Evolutionary conservation across 345 rosid species (phyloP).

Genomic region (Syzygium jambos): DNA sequence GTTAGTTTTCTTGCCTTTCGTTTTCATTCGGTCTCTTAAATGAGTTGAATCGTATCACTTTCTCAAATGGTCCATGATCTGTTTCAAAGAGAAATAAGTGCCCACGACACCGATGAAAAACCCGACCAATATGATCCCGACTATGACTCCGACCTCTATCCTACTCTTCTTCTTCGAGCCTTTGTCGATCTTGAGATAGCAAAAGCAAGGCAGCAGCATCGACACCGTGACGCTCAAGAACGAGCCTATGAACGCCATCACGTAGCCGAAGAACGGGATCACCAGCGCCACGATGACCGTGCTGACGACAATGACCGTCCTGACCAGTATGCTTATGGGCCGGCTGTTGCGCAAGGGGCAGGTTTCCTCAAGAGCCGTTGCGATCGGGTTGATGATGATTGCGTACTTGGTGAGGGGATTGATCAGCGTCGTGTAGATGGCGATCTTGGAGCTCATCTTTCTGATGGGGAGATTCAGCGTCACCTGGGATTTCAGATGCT

Average conservation of each 20-base stretch:
- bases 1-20: neutral
- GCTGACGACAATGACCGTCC: slow-evolving; percentile 41
- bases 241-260: slow-evolving; percentile 59
- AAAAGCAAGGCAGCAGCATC: slow-evolving; percentile 47
- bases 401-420: slow-evolving; percentile 62
- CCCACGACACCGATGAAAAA: slow-evolving; percentile 27
- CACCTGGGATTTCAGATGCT: slow-evolving; percentile 47
- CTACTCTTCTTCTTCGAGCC: slow-evolving; percentile 15
- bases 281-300: slow-evolving; percentile 44
- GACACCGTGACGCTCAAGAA: slow-evolving; percentile 44
- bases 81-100: slow-evolving; percentile 37
- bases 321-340: slow-evolving; percentile 23
- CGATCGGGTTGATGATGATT: slow-evolving; percentile 36
- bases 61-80: slow-evolving; percentile 35
- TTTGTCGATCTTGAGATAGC: slow-evolving; percentile 45
- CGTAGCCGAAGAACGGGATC: slow-evolving; percentile 53
- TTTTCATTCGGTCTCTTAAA: neutral
- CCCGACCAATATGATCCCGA: slow-evolving; percentile 28
- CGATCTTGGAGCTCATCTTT: slow-evolving; percentile 37
- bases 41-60: neutral
- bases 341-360: slow-evolving; percentile 18
- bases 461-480: slow-evolving; percentile 51
- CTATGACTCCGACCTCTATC: slow-evolving; percentile 22
- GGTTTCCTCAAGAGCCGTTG: slow-evolving; percentile 39
- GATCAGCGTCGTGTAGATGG: slow-evolving; percentile 46